Percentiles rank a stretch among this genome's conserved stretches.
Evolutionary conservation across 768 basidiomycete genomes (phyloP).

Genomic region (Auriculariales sp.): DNA sequence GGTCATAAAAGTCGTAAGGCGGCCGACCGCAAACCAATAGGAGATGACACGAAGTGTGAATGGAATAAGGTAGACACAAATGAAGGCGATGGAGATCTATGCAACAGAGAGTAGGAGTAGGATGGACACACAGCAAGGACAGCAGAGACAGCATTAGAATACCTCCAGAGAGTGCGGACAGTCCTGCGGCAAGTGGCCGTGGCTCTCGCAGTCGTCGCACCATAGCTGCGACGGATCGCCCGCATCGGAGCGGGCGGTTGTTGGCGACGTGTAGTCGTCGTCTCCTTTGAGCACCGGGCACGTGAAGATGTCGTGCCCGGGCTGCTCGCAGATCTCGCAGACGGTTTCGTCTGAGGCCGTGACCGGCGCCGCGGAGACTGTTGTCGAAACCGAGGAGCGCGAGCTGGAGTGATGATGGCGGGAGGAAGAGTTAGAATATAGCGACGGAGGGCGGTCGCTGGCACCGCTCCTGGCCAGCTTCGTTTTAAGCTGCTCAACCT

Average conservation of each 20-base stretch:
- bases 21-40: too few relatives aligned
- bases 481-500: slow-evolving; percentile 62
- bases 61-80: too few relatives aligned
- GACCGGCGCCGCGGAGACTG: slow-evolving; percentile 11
- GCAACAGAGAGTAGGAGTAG: too few relatives aligned
- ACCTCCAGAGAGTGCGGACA: slow-evolving; percentile 82
- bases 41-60: too few relatives aligned
- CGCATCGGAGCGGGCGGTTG: slow-evolving; percentile 7
- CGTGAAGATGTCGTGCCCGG: slow-evolving; percentile 76
- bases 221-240: slow-evolving; percentile 25
- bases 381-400: slow-evolving; percentile 13
- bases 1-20: too few relatives aligned
- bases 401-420: slow-evolving; percentile 10
- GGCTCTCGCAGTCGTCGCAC: slow-evolving; percentile 76
- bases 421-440: slow-evolving; percentile 11
- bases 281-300: slow-evolving; percentile 63
- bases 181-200: slow-evolving; percentile 59
- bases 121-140: too few relatives aligned
- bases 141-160: slow-evolving; percentile 31
- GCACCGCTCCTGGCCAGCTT: slow-evolving; percentile 34
- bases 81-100: too few relatives aligned
- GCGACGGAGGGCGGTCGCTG: slow-evolving; percentile 16
- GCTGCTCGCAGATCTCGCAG: slow-evolving; percentile 79
- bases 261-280: slow-evolving; percentile 7
- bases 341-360: slow-evolving; percentile 21